These are phyloP conservation scores for Puccinia hordei DNA, from an alignment of 1,284 basidiomycete species.

Conservation along the genomic window DNA sequence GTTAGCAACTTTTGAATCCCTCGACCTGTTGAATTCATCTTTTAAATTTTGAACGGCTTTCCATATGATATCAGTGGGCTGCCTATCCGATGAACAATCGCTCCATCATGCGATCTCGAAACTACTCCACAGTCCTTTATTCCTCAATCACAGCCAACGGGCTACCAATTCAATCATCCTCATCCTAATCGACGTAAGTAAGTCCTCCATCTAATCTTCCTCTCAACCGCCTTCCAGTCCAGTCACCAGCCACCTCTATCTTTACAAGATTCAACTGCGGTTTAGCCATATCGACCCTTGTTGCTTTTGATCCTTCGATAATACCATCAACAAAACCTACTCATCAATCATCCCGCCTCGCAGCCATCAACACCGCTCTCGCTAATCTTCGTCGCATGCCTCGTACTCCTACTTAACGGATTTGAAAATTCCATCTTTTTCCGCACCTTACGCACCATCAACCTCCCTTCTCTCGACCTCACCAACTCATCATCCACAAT, in stretches of 20 bases:
- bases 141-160: constrained; percentile 19
- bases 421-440: constrained; percentile 38
- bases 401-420: constrained; percentile 28
- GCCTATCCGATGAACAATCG: constrained; percentile 25
- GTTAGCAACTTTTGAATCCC: not conserved
- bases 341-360: not conserved
- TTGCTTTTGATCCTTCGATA: not conserved
- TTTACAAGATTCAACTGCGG: not conserved
- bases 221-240: not conserved
- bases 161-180: constrained; percentile 23
- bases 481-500: constrained; percentile 14
- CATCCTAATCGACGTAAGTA: constrained; percentile 32
- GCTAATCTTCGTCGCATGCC: constrained; percentile 19
- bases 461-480: constrained; percentile 18
- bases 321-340: not conserved
- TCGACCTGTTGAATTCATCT: not conserved
- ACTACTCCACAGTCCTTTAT: constrained; percentile 27
- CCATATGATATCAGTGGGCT: not conserved
- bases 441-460: constrained; percentile 36
- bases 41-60: not conserved
- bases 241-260: not conserved
- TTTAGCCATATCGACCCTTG: constrained; percentile 11
- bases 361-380: constrained; percentile 27
- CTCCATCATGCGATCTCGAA: constrained; percentile 29
- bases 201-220: not conserved